Base-by-base conservation (phyloP, 192 early-diverging fungal species). In the Umbelopsis ramanniana region DNA sequence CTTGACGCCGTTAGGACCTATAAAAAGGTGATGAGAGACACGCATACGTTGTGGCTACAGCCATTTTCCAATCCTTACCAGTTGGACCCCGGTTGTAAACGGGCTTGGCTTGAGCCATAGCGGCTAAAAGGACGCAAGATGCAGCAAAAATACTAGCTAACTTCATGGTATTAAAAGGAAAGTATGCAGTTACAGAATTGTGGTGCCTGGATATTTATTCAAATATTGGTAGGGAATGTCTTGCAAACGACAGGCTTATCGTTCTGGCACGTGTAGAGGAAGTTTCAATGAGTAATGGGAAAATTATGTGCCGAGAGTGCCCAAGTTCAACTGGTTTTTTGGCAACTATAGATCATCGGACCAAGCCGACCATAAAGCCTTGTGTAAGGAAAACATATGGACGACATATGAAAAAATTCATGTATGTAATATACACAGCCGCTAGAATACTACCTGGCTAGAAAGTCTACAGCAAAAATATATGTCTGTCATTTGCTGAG, bases 71-170 rank as follows among this genome's bases (percentile, higher is more conserved):
- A 53, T 24, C 3, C 2, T 24, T 53, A 53, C 52, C 52, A 53
- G 52, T 53, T 53, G n/a, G 52, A 53, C 52, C 52, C 1, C 23
- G 22, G 15, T 3, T 22, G 1, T 53, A 21, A 53, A 53, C 6
- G 22, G 52, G 52, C 22, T 53, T 53, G 23, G 23, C 52, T 6
- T 53, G 52, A 24, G 52, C 15, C 52, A 53, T 22, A 53, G 52
- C 52, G n/a, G 52, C 52, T 24, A 53, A 21, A 21, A 53, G n/a
- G n/a, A 21, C 52, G 52, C 52, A 53, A 53, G 52, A 53, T 53
- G 52, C 22, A 53, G 52, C 52, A 24, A 53, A 53, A 5, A 53
- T 53, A 53, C 52, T 6, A 53, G 52, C 52, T 21, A 53, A 53
- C 24, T 53, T 53, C 52, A 53, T 53, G 48, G 15, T 53, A 8